Evolutionary conservation across 1,284 basidiomycete genomes (phyloP).

Genomic region (Fomitopsis pinicola): DNA sequence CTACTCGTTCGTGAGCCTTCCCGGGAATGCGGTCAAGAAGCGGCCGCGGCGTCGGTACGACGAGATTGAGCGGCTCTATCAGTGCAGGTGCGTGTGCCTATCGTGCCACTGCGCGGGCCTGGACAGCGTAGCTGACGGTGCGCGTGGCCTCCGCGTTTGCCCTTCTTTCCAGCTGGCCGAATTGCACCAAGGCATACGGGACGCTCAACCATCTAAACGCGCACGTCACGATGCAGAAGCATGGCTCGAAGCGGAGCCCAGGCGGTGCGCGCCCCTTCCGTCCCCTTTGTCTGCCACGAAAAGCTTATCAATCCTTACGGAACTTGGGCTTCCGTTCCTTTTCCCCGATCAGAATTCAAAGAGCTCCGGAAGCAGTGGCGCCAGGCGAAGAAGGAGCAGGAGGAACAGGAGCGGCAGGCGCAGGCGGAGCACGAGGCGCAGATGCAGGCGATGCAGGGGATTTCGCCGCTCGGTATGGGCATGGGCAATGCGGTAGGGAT

Average conservation of each 20-base stretch:
- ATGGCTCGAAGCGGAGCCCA: slow-evolving; percentile 80
- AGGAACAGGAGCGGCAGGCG: slow-evolving; percentile 21
- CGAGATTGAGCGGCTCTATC: slow-evolving; percentile 90
- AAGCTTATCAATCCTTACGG: slow-evolving; percentile 1
- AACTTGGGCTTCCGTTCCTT: slow-evolving; percentile 5
- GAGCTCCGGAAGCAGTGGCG: slow-evolving; percentile 96
- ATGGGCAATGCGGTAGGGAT: slow-evolving; percentile 4
- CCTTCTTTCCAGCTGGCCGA: slow-evolving; percentile 49
- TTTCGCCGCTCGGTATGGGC: neutral
- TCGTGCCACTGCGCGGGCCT: neutral
- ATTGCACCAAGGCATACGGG: slow-evolving; percentile 83
- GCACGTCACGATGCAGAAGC: slow-evolving; percentile 91
- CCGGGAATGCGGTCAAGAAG: slow-evolving; percentile 78
- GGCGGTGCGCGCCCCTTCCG: slow-evolving; percentile 55
- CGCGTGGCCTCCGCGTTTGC: neutral
- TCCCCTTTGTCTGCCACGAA: neutral
- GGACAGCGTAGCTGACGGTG: neutral
- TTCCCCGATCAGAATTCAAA: slow-evolving; percentile 77
- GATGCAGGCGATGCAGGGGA: slow-evolving; percentile 7
- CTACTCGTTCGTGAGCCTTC: slow-evolving; percentile 77
- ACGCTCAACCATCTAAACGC: slow-evolving; percentile 91
- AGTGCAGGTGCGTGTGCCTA: slow-evolving; percentile 43
- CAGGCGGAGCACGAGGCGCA: slow-evolving; percentile 15
- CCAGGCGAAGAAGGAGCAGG: slow-evolving; percentile 81
- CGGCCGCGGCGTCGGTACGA: slow-evolving; percentile 81